Evolutionary conservation across 495 filamentous ascomycete species (phyloP), one percentile per base, ranked within the genome.

Genomic region (Mytilinidion resinicola): DNA sequence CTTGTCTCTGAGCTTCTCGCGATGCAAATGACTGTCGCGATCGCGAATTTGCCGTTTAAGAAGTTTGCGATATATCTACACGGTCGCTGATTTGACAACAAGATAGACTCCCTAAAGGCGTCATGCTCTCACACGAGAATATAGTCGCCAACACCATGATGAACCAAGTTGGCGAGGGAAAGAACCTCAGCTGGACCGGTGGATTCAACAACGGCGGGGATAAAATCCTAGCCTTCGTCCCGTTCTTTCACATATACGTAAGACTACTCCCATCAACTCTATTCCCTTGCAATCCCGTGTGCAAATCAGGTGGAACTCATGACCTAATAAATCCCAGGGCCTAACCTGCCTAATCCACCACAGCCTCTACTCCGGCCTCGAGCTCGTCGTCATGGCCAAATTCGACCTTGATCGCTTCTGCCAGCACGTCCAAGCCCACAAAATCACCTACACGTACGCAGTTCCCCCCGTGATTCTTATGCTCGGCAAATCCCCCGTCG

Each of bases 211-310:
- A 82, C 0, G 73, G 82, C 42, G 85, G 86, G 1, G 89, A 95
- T 65, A 81, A 76, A 17, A 69, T 93, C 19, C 66, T 96, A 41
- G 90, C 86, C 1, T 86, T 96, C 57, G 65, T 96, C n/a, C 80
- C 93, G 0, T 96, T 97, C 69, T 96, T 90, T 73, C 92, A 97
- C 71, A 93, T 85, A 58, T 97, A 96, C 64, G 88, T 70, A 65
- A 71, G 72, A 63, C n/a, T 52, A 30, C 25, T 30, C 25, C 25
- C 6, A 30, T 20, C 15, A 3, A 9, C 14, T 14, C 48, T 20
- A 1, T 9, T 1, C 9, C 6, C 47, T 67, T 53, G 57, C 51
- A 44, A 15, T 20, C 30, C 21, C 48, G 51, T 42, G 48, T 34
- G 6, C 25, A 6, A 6, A 6, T 30, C 25, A 30, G 2, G 3